These are phyloP conservation scores for Trichocomaceae sp. DNA, from an alignment of 2,329 filamentous ascomycete species.

Conservation along the genomic window DNA sequence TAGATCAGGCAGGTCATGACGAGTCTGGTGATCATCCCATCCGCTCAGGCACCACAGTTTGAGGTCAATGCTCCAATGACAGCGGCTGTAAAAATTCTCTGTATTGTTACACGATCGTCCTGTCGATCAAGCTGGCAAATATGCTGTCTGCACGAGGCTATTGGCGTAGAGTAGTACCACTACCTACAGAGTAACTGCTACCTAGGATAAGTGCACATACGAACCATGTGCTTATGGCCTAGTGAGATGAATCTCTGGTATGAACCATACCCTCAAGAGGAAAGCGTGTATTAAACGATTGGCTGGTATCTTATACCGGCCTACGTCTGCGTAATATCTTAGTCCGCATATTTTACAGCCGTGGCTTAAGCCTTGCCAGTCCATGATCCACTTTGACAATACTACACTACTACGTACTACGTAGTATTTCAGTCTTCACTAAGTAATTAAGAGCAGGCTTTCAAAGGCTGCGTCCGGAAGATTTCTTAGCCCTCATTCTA, in stretches of 20 bases:
- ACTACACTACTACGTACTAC: too few species aligned
- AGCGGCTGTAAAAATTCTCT: neutral
- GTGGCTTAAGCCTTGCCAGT: too few species aligned
- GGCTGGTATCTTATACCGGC: constrained; percentile 12
- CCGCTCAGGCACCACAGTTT: neutral
- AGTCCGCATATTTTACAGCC: neutral
- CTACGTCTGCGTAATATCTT: neutral
- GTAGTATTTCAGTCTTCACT: too few species aligned
- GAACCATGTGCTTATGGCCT: too few species aligned
- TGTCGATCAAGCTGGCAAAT: neutral
- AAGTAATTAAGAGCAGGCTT: too few species aligned
- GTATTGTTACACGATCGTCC: neutral
- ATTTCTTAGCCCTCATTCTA: too few species aligned
- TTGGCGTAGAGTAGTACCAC: too few species aligned
- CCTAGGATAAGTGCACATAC: too few species aligned
- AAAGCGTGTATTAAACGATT: constrained; percentile 1
- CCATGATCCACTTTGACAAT: too few species aligned
- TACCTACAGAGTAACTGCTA: too few species aligned
- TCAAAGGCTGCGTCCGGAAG: too few species aligned
- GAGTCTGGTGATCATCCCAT: neutral
- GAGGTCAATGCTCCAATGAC: neutral
- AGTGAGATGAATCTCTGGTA: neutral
- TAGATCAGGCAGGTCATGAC: neutral
- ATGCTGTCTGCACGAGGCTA: too few species aligned
- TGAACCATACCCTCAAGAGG: neutral